Evolutionary conservation across 768 basidiomycete genomes (phyloP).

Genomic region (Pulveroboletus ravenelii): DNA sequence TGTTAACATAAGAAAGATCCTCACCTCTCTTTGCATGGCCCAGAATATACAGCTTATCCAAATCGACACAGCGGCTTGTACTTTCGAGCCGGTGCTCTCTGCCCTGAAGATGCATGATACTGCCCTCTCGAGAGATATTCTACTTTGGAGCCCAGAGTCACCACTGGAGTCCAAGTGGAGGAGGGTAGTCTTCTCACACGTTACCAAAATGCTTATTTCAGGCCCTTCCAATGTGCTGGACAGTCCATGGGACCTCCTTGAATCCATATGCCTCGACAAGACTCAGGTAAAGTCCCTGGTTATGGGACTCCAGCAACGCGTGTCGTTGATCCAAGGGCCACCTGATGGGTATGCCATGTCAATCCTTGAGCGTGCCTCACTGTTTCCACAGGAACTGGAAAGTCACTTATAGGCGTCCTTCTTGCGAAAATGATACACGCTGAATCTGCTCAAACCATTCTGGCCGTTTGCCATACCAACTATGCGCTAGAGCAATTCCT

Average conservation of each 20-base stretch:
- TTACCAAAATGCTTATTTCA: conserved; percentile 34
- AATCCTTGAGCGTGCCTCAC: not conserved
- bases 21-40: conserved; percentile 38
- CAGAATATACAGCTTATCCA: conserved; percentile 44
- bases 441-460: conserved; percentile 37
- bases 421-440: conserved; percentile 53
- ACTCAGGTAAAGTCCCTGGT: conserved; percentile 48
- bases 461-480: conserved; percentile 72
- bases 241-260: conserved; percentile 7
- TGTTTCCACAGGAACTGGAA: conserved; percentile 54
- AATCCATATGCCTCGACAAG: conserved; percentile 44
- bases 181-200: too few species aligned
- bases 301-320: conserved; percentile 48
- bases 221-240: conserved; percentile 27
- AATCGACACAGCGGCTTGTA: conserved; percentile 46
- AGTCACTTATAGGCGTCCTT: conserved; percentile 68
- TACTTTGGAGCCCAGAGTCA: too few species aligned
- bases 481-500: conserved; percentile 72
- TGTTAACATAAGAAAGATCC: conserved; percentile 34
- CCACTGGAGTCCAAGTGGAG: too few species aligned
- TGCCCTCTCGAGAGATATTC: too few species aligned
- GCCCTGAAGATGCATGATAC: too few species aligned
- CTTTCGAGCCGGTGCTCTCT: too few species aligned
- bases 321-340: conserved; percentile 67
- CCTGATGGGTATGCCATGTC: conserved; percentile 43